These are phyloP conservation scores for Aspergillus brunneoviolaceus DNA, from an alignment of 2,329 filamentous ascomycete species.

Conservation along the genomic window DNA sequence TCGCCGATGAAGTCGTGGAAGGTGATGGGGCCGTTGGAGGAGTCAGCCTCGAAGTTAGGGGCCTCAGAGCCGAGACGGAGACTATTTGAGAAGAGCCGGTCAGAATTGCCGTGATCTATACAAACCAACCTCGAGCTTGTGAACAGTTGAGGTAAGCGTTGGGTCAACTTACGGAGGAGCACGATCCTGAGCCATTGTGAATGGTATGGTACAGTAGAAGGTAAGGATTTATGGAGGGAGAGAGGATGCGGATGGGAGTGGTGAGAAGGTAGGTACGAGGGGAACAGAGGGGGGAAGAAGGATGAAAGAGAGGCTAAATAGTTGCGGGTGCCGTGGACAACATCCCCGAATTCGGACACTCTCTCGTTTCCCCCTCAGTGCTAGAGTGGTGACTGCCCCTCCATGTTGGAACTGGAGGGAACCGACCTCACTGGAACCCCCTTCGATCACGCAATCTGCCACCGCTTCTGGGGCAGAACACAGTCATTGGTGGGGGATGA, in stretches of 20 bases:
- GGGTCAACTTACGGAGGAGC: slow-evolving; percentile 43
- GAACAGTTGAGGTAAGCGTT: background rate
- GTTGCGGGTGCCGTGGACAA: background rate
- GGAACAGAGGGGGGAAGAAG: slow-evolving; percentile 3
- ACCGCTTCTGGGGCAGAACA: slow-evolving; percentile 32
- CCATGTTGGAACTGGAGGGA: slow-evolving; percentile 7
- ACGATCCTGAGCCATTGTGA: slow-evolving; percentile 45
- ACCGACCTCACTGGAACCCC: background rate
- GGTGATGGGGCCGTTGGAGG: slow-evolving; percentile 65
- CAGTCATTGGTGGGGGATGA: slow-evolving; percentile 28
- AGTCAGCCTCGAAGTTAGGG: slow-evolving; percentile 69
- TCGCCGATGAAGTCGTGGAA: slow-evolving; percentile 72
- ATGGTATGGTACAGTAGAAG: background rate
- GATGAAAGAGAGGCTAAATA: slow-evolving; percentile 5
- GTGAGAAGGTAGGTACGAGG: background rate
- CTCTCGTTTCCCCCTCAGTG: slow-evolving; percentile 1
- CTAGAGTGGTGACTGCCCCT: slow-evolving; percentile 15
- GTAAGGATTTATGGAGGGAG: slow-evolving; percentile 6
- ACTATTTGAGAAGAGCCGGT: slow-evolving; percentile 28
- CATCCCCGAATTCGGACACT: background rate
- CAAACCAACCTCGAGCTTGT: background rate
- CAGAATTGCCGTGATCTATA: slow-evolving; percentile 11
- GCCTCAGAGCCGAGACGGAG: slow-evolving; percentile 66
- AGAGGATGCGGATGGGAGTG: background rate
- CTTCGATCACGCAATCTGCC: slow-evolving; percentile 38